A percentile compares a stretch with the other conserved stretches of the same genome.
Conservation (phyloP, 2,329 filamentous ascomycete genomes). For the Colletotrichum lindemuthianum region DNA sequence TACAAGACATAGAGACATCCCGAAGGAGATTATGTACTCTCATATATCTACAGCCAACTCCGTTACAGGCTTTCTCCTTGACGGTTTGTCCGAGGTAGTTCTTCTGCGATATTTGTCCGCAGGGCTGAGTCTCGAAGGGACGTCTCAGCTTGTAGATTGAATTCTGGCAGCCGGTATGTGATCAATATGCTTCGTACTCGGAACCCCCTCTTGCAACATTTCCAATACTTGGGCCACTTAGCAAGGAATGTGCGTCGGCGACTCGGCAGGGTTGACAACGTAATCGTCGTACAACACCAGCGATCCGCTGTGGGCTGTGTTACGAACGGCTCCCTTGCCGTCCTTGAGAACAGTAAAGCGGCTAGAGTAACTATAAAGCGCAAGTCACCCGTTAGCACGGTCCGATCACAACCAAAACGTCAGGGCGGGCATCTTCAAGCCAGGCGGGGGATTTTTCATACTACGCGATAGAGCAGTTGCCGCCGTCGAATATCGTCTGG, state of each 20-base stretch:
- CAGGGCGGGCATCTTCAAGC: neutral
- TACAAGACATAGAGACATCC: too few relatives aligned
- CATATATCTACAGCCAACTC: too few relatives aligned
- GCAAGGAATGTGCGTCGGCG: slow-evolving; percentile 23
- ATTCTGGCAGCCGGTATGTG: too few relatives aligned
- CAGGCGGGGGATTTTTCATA: neutral
- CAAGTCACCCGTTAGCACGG: slow-evolving; percentile 1
- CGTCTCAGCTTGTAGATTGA: too few relatives aligned
- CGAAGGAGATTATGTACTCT: too few relatives aligned
- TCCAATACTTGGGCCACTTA: neutral
- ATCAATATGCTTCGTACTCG: too few relatives aligned
- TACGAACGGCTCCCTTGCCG: slow-evolving; percentile 10
- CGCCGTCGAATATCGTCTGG: slow-evolving; percentile 5
- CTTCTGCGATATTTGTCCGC: too few relatives aligned
- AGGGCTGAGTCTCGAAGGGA: too few relatives aligned
- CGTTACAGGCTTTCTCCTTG: too few relatives aligned
- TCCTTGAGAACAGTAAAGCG: slow-evolving; percentile 21
- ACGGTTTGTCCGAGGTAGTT: too few relatives aligned
- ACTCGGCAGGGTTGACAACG: slow-evolving; percentile 8
- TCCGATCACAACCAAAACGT: neutral
- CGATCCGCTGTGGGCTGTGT: slow-evolving; percentile 11
- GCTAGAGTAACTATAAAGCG: slow-evolving; percentile 15
- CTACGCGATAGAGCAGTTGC: slow-evolving; percentile 23
- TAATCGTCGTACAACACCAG: slow-evolving; percentile 26
- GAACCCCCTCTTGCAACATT: too few relatives aligned